These are phyloP conservation scores for Globisporangium cederbergense DNA, from an alignment of 352 stramenopile species.

Conservation along the genomic window DNA sequence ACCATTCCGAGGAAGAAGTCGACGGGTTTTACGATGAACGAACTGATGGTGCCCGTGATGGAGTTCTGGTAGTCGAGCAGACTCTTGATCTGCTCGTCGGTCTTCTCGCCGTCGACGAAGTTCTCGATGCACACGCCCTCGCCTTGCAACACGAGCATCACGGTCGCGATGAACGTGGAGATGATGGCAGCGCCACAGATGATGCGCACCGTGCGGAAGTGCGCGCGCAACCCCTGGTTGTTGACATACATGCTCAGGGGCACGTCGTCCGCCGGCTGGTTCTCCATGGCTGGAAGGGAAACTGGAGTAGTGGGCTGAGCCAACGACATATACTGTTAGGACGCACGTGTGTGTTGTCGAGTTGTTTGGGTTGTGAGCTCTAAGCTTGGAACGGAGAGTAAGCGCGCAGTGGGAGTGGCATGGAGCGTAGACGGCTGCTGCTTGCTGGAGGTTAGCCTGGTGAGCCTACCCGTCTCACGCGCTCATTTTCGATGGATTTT, in stretches of 20 bases:
- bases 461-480: background rate
- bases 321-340: background rate
- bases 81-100: constrained; percentile 1
- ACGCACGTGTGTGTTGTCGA: too few species aligned
- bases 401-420: too few species aligned
- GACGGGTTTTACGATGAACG: constrained; percentile 4
- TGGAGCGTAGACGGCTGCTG: too few species aligned
- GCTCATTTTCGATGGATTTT: too few species aligned
- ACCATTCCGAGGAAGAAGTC: constrained; percentile 10
- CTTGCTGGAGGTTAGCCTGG: background rate
- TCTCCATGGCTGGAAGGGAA: background rate
- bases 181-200: background rate
- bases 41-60: constrained; percentile 4
- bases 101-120: background rate
- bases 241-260: background rate
- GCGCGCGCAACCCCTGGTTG: background rate
- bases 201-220: background rate
- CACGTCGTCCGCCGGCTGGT: background rate
- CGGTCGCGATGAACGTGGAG: background rate
- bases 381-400: too few species aligned
- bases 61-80: constrained; percentile 16
- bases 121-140: constrained; percentile 5
- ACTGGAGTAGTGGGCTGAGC: too few species aligned
- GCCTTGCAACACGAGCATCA: constrained; percentile 1
- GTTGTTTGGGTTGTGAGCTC: too few species aligned